Conservation (phyloP, 2,329 filamentous ascomycete species). For the Penicillium sp. region DNA sequence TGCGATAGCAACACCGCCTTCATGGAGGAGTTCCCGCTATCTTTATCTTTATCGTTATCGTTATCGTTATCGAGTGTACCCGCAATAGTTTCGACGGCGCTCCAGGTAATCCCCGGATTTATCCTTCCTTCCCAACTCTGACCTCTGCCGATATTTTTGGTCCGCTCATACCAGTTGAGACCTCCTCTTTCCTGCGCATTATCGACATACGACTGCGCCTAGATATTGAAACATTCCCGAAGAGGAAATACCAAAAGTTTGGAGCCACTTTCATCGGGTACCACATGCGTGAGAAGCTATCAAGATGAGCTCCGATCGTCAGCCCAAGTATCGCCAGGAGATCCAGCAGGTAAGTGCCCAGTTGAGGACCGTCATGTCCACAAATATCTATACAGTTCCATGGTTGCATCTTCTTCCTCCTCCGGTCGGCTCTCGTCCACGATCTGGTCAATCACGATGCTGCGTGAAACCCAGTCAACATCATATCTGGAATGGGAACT, state of each 20-base stretch:
- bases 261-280: background rate
- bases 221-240: no score
- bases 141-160: background rate
- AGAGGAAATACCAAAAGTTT: no score
- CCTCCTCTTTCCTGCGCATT: background rate
- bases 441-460: no score
- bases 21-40: conserved; percentile 18
- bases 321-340: conserved; percentile 90
- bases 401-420: background rate
- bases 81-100: no score
- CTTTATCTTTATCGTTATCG: background rate
- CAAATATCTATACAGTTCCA: background rate
- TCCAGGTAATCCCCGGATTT: conserved; percentile 3
- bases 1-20: conserved; percentile 4
- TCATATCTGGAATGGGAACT: no score
- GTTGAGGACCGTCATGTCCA: background rate
- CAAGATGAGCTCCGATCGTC: conserved; percentile 63
- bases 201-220: background rate
- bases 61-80: background rate
- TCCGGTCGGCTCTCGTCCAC: no score
- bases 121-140: conserved; percentile 1
- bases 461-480: no score
- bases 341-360: conserved; percentile 78
- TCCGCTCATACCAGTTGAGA: background rate
- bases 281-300: conserved; percentile 2